Conservation (phyloP, 164 flowering plant genomes). For the Piper betle region DNA sequence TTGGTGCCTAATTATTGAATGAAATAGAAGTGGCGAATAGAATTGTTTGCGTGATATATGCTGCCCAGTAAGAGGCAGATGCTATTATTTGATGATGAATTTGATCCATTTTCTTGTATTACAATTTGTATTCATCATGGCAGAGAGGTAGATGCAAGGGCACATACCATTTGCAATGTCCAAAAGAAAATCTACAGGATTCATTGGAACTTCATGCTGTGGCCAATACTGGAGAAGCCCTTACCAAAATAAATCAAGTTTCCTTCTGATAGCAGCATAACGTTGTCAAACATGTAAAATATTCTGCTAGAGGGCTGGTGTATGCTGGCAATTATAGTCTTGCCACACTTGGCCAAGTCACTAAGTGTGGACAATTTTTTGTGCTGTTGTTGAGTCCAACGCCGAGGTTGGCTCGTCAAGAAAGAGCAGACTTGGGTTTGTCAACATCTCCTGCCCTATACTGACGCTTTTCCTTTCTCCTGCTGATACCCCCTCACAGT, state of each 20-base stretch:
- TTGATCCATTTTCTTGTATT: neutral
- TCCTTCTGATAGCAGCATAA: slow-evolving; percentile 50
- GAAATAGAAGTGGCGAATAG: too few species aligned
- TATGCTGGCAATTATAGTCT: slow-evolving; percentile 51
- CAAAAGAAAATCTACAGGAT: slow-evolving; percentile 60
- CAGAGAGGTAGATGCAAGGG: neutral
- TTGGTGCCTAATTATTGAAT: too few species aligned
- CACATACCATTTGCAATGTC: slow-evolving; percentile 75
- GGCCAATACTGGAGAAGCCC: slow-evolving; percentile 41
- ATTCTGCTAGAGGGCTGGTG: slow-evolving; percentile 77
- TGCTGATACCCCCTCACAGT: slow-evolving; percentile 2
- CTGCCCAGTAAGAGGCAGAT: too few species aligned
- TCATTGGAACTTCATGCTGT: slow-evolving; percentile 45
- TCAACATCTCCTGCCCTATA: slow-evolving; percentile 5
- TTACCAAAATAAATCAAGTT: slow-evolving; percentile 50
- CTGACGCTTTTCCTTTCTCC: slow-evolving; percentile 6
- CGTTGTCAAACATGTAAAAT: slow-evolving; percentile 63
- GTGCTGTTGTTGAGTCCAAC: slow-evolving; percentile 10
- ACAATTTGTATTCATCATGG: neutral
- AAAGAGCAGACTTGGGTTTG: slow-evolving; percentile 4
- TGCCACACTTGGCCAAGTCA: slow-evolving; percentile 43
- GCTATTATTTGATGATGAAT: neutral
- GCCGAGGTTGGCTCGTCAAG: slow-evolving; percentile 5
- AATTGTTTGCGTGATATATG: too few species aligned
- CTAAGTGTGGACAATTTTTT: slow-evolving; percentile 35